A percentile compares a stretch with the other conserved stretches of the same genome.
These are phyloP conservation scores for Cercophora sp. DNA, from an alignment of 495 filamentous ascomycete genomes.

Conservation along the genomic window DNA sequence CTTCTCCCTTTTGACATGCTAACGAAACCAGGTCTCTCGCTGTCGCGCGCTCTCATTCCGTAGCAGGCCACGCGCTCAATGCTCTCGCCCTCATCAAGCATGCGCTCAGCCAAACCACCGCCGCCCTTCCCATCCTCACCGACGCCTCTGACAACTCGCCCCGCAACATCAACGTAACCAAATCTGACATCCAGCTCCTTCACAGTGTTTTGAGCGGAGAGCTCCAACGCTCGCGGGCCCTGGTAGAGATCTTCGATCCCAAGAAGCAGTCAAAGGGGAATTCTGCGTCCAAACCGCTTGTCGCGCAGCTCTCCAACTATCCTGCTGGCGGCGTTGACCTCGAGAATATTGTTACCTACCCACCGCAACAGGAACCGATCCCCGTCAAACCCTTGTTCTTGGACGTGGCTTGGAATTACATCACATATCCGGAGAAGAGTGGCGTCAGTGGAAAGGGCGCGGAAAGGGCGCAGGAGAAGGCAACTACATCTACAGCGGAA, in stretches of 20 bases:
- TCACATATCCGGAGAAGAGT: constrained; percentile 75
- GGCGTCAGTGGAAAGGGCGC: neutral
- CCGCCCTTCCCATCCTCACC: constrained; percentile 34
- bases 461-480: neutral
- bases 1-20: no score
- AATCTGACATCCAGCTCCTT: constrained; percentile 52
- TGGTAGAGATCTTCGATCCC: constrained; percentile 73
- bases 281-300: constrained; percentile 45
- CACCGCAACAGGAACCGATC: constrained; percentile 74
- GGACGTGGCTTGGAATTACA: constrained; percentile 97
- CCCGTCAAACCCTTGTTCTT: constrained; percentile 96
- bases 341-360: constrained; percentile 77
- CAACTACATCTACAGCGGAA: constrained; percentile 11
- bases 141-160: constrained; percentile 29
- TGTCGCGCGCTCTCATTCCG: constrained; percentile 76
- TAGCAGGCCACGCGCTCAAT: constrained; percentile 68
- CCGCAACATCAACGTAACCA: constrained; percentile 56
- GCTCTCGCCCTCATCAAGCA: constrained; percentile 79
- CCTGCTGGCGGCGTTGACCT: constrained; percentile 64
- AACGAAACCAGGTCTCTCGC: constrained; percentile 63
- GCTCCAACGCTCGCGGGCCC: constrained; percentile 70
- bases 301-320: constrained; percentile 72
- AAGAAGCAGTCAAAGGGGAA: constrained; percentile 27
- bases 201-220: constrained; percentile 58
- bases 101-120: constrained; percentile 54